Conservation (phyloP, 305 asterid genomes). For the Solanum hybrid region DNA sequence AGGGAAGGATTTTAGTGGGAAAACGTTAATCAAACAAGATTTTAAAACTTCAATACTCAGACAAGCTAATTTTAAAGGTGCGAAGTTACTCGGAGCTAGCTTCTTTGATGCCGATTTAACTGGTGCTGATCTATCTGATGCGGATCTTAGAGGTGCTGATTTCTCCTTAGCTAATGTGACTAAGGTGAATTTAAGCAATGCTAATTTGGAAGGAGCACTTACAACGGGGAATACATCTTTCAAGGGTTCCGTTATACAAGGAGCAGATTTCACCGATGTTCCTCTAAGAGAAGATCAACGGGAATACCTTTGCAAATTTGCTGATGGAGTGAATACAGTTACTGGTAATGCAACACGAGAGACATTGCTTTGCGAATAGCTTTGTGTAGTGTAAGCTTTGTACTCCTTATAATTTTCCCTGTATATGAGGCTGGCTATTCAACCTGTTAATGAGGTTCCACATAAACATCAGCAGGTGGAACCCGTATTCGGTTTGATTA, state of each 20-base stretch:
- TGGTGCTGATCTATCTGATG: conserved; percentile 92
- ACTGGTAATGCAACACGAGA: conserved; percentile 87
- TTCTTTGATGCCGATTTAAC: conserved; percentile 97
- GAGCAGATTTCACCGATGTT: conserved; percentile 95
- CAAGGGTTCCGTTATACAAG: conserved; percentile 64
- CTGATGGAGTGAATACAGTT: conserved; percentile 66
- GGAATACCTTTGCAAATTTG: conserved; percentile 74
- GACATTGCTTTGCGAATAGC: conserved; percentile 70
- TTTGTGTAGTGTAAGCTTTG: not conserved
- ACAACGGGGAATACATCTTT: conserved; percentile 89
- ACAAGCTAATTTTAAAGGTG: conserved; percentile 89
- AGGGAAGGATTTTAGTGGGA: conserved; percentile 86
- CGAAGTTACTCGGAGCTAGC: conserved; percentile 83
- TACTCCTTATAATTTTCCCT: not conserved
- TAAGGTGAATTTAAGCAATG: conserved; percentile 83
- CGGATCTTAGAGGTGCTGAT: conserved; percentile 93
- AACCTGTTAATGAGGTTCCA: not conserved
- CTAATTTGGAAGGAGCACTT: conserved; percentile 92
- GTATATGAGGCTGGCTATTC: not conserved
- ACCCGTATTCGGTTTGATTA: not conserved
- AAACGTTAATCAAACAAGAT: conserved; percentile 75
- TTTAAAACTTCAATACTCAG: conserved; percentile 91
- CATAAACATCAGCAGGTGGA: not conserved
- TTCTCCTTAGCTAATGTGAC: conserved; percentile 85
- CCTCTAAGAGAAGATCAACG: conserved; percentile 94